Percentiles rank a stretch among this genome's conserved stretches.
phyloP scores from a whole-genome alignment of 108 stramenopile genomes.

The Nitzschia sp. region DNA sequence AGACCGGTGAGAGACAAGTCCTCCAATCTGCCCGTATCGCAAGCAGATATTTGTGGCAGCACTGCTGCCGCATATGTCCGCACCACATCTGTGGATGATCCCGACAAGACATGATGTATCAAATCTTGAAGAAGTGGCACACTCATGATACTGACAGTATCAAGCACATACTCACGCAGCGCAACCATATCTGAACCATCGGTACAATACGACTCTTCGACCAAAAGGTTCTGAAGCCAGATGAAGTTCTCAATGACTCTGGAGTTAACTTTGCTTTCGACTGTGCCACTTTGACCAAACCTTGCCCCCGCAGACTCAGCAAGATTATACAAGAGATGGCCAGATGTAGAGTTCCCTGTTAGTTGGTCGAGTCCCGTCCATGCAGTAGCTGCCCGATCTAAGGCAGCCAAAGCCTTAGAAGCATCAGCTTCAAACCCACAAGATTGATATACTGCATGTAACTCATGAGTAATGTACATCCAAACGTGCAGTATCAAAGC shows the following conservation, averaged over 20 bases:
- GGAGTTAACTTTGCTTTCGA: constrained; percentile 50
- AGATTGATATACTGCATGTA: constrained; percentile 41
- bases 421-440: constrained; percentile 36
- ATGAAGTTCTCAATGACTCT: constrained; percentile 41
- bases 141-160: constrained; percentile 46
- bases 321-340: constrained; percentile 64
- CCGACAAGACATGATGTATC: constrained; percentile 51
- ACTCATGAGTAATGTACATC: constrained; percentile 63
- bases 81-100: neutral
- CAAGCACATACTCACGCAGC: constrained; percentile 26
- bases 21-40: constrained; percentile 15
- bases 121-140: constrained; percentile 74
- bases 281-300: constrained; percentile 42
- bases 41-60: constrained; percentile 33
- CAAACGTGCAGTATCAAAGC: constrained; percentile 56
- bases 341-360: constrained; percentile 38
- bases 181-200: neutral
- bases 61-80: constrained; percentile 36
- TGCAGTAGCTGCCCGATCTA: constrained; percentile 70
- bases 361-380: constrained; percentile 68
- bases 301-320: constrained; percentile 39
- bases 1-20: neutral
- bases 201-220: constrained; percentile 3
- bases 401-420: constrained; percentile 18
- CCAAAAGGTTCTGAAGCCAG: constrained; percentile 31